Percentiles rank a stretch among this genome's conserved stretches.
phyloP scores from a whole-genome alignment of 208 protist genomes.

The Novymonas esmeraldas region DNA sequence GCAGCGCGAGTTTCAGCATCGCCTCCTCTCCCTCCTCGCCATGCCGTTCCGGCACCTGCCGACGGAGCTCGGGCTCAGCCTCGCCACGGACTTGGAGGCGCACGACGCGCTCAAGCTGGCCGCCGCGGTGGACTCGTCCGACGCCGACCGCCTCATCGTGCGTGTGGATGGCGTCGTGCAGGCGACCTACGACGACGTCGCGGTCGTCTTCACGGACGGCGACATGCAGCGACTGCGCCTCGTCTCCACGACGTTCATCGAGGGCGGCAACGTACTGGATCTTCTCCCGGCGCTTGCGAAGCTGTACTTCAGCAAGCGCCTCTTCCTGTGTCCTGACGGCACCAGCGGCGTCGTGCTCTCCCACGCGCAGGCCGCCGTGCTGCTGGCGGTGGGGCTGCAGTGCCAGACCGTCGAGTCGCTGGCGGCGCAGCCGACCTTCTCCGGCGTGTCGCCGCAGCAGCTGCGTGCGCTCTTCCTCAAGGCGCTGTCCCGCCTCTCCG shows the following conservation, averaged over 20 bases:
- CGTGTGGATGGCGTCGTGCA: conserved; percentile 63
- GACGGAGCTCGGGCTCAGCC: conserved; percentile 86
- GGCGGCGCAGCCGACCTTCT: conserved; percentile 59
- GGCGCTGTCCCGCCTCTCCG: conserved; percentile 68
- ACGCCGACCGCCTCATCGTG: conserved; percentile 36
- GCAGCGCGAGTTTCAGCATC: conserved; percentile 90
- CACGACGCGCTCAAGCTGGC: conserved; percentile 56
- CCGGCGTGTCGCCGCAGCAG: conserved; percentile 70
- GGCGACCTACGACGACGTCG: conserved; percentile 51
- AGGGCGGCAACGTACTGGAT: conserved; percentile 96
- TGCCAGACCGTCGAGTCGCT: conserved; percentile 79
- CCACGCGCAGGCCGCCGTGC: conserved; percentile 91
- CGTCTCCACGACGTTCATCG: conserved; percentile 93
- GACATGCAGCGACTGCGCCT: conserved; percentile 96
- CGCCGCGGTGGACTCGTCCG: conserved; percentile 39
- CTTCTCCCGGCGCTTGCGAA: conserved; percentile 93
- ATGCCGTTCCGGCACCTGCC: conserved; percentile 93
- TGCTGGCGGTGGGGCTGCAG: conserved; percentile 96
- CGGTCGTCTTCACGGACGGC: conserved; percentile 63
- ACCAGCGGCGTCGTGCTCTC: conserved; percentile 85
- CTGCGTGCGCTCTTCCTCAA: conserved; percentile 91
- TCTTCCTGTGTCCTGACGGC: conserved; percentile 67
- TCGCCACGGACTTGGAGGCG: conserved; percentile 68
- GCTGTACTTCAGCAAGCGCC: conserved; percentile 89
- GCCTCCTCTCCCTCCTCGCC: conserved; percentile 92